Conservation (phyloP, 116 monocot genomes). For the Thalassia testudinum region DNA sequence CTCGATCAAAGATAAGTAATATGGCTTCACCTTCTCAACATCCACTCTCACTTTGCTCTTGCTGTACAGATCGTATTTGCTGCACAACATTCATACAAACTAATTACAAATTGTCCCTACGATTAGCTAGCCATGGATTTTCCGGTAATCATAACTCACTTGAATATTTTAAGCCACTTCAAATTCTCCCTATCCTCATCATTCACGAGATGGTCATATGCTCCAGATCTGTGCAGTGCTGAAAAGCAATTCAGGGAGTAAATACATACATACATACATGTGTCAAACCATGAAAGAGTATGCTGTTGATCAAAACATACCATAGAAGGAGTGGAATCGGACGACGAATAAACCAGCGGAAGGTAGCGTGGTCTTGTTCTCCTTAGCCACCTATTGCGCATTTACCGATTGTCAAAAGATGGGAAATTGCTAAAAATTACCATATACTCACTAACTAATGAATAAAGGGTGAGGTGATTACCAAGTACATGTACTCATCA, state of each 20-base stretch:
- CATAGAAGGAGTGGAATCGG: slow-evolving; percentile 91
- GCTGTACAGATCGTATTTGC: too few species aligned
- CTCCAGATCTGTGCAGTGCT: slow-evolving; percentile 78
- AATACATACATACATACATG: not conserved
- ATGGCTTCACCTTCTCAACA: too few species aligned
- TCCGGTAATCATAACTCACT: slow-evolving; percentile 24
- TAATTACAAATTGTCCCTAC: too few species aligned
- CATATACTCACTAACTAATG: not conserved
- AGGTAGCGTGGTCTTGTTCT: slow-evolving; percentile 73
- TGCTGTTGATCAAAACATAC: slow-evolving; percentile 18
- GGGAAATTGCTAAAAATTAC: not conserved
- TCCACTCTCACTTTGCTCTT: too few species aligned
- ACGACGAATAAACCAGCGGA: slow-evolving; percentile 82
- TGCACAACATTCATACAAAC: too few species aligned
- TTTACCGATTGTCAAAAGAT: not conserved
- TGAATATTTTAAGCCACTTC: slow-evolving; percentile 84
- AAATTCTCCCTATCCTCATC: slow-evolving; percentile 79
- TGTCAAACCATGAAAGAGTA: not conserved
- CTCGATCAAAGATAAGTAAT: too few species aligned
- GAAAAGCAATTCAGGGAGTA: not conserved
- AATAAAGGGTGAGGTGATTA: slow-evolving; percentile 6
- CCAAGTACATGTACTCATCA: slow-evolving; percentile 93
- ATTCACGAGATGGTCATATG: slow-evolving; percentile 73
- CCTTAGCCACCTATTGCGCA: slow-evolving; percentile 57
- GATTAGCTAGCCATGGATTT: too few species aligned